Conservation (phyloP, 148 eudicot species). For the Rhododendron molle region DNA sequence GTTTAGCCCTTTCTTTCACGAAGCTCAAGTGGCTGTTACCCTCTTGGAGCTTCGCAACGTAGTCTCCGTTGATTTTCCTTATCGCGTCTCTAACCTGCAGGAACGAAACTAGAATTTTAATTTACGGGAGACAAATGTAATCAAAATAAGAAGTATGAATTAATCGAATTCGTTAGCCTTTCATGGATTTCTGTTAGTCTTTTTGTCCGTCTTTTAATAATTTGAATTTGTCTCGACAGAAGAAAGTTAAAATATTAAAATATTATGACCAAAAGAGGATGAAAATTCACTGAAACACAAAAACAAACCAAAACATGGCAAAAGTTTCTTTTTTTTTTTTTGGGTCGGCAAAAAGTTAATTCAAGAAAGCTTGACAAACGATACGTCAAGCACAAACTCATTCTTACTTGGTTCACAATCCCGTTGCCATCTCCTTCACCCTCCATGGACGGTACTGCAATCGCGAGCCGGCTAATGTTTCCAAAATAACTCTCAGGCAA, state of each 20-base stretch:
- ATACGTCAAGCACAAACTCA: background rate
- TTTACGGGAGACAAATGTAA: background rate
- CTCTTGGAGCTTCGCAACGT: slow-evolving; percentile 2
- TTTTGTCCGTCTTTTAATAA: too few relatives aligned
- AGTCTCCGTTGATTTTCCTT: background rate
- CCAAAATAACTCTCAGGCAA: slow-evolving; percentile 28
- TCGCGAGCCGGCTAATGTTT: slow-evolving; percentile 14
- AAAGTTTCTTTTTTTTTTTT: too few relatives aligned
- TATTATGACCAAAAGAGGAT: too few relatives aligned
- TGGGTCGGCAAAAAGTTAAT: too few relatives aligned
- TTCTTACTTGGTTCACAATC: background rate
- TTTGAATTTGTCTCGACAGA: too few relatives aligned
- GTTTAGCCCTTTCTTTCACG: background rate
- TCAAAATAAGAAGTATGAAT: background rate
- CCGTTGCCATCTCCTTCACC: background rate
- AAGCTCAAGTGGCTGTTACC: slow-evolving; percentile 6
- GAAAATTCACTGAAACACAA: too few relatives aligned
- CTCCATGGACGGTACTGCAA: background rate
- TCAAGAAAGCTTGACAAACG: too few relatives aligned
- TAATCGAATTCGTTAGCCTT: too few relatives aligned
- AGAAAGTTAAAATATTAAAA: too few relatives aligned
- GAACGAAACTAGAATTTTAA: background rate
- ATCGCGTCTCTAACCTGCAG: slow-evolving; percentile 13
- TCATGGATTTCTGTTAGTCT: too few relatives aligned
- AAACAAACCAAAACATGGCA: too few relatives aligned